Conservation (phyloP, 2,329 filamentous ascomycete species). For the Pseudogymnoascus sp. region DNA sequence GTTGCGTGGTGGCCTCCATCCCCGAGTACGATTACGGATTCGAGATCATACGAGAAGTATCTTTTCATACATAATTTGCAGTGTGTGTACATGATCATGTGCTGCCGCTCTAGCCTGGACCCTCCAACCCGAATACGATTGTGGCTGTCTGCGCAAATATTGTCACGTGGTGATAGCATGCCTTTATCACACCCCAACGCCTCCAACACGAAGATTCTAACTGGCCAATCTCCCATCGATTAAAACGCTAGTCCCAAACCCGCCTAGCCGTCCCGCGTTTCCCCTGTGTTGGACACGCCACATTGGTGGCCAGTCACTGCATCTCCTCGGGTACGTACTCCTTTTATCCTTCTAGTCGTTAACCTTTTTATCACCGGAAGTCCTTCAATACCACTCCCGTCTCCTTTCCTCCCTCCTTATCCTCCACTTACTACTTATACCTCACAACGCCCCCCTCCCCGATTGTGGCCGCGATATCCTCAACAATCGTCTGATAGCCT, state of each 20-base stretch:
- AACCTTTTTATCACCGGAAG: neutral
- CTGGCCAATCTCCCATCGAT: neutral
- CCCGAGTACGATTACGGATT: slow-evolving; percentile 3
- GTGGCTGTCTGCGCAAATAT: neutral
- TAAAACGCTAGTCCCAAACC: neutral
- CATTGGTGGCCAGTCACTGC: neutral
- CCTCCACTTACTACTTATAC: neutral
- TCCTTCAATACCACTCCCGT: neutral
- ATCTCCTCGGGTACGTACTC: slow-evolving; percentile 2
- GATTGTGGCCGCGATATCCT: neutral
- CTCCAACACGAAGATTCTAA: neutral
- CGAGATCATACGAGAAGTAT: neutral
- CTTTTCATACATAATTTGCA: neutral
- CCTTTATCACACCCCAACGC: neutral
- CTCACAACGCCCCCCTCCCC: neutral
- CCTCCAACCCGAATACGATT: neutral
- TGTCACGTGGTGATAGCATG: neutral
- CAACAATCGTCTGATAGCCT: slow-evolving; percentile 3
- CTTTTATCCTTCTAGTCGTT: neutral
- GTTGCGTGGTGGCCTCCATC: neutral
- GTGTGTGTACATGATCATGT: neutral
- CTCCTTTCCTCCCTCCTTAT: slow-evolving; percentile 2
- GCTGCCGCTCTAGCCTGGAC: neutral
- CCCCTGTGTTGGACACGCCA: neutral
- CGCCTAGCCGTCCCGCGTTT: neutral